A percentile compares a stretch with the other conserved stretches of the same genome.
phyloP scores from a whole-genome alignment of 805 yeast species.

The Ogataea populi-albae region DNA sequence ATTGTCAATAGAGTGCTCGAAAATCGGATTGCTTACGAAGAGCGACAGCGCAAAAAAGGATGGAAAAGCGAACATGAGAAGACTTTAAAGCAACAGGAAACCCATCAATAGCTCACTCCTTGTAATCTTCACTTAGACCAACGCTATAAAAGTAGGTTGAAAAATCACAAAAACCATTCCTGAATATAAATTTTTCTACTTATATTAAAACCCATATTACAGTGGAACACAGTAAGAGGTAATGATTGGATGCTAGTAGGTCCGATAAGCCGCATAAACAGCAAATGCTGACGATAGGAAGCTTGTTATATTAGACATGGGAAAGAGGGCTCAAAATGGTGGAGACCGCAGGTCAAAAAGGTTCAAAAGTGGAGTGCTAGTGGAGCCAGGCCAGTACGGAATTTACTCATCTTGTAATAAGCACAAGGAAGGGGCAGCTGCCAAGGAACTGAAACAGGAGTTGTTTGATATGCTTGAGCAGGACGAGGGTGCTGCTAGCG shows the following conservation, averaged over 20 bases:
- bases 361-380: conserved; percentile 44
- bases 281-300: too few relatives aligned
- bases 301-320: conserved; percentile 25
- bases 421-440: conserved; percentile 72
- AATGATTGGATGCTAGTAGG: too few relatives aligned
- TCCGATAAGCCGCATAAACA: too few relatives aligned
- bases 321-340: conserved; percentile 24
- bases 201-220: background rate
- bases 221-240: background rate
- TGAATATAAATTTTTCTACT: conserved; percentile 3
- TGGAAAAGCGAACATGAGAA: conserved; percentile 62
- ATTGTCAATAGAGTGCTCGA: conserved; percentile 73
- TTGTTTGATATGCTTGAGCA: conserved; percentile 54
- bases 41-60: conserved; percentile 84
- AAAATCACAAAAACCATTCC: background rate
- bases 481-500: conserved; percentile 37
- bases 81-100: conserved; percentile 17
- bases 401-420: conserved; percentile 87
- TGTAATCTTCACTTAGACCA: too few relatives aligned
- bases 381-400: conserved; percentile 87
- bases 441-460: conserved; percentile 64
- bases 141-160: too few relatives aligned
- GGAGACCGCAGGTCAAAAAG: conserved; percentile 27
- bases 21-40: conserved; percentile 70
- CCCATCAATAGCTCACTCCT: too few relatives aligned